Evolutionary conservation across 306 rosid species (phyloP).

Genomic region (Ormosia semicastrata): DNA sequence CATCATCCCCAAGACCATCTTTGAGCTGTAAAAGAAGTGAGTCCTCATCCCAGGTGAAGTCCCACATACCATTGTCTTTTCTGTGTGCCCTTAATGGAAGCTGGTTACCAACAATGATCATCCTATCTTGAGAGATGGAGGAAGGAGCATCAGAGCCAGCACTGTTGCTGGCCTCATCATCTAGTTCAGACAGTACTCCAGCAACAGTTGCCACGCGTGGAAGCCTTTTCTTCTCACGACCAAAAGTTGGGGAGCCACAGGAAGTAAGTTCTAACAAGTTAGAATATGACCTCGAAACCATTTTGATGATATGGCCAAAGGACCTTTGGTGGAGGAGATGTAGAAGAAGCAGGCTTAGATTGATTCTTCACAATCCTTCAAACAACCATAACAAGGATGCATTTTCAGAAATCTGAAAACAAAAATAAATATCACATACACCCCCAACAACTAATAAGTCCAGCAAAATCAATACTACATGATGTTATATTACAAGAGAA

Average conservation of each 20-base stretch:
- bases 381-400: slow-evolving; percentile 20
- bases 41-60: slow-evolving; percentile 82
- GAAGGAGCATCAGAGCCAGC: slow-evolving; percentile 83
- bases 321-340: slow-evolving; percentile 6
- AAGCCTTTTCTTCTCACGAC: slow-evolving; percentile 75
- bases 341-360: slow-evolving; percentile 26
- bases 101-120: slow-evolving; percentile 86
- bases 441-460: neutral
- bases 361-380: slow-evolving; percentile 31
- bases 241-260: slow-evolving; percentile 57
- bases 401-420: slow-evolving; percentile 31
- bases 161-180: slow-evolving; percentile 62
- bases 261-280: slow-evolving; percentile 82
- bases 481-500: neutral
- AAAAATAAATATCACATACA: neutral
- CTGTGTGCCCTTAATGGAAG: slow-evolving; percentile 63
- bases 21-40: slow-evolving; percentile 86
- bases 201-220: slow-evolving; percentile 84
- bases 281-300: slow-evolving; percentile 93
- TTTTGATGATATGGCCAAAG: slow-evolving; percentile 10
- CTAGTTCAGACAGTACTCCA: slow-evolving; percentile 80
- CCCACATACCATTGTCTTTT: slow-evolving; percentile 59
- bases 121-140: slow-evolving; percentile 69
- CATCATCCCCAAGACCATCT: slow-evolving; percentile 90
- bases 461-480: neutral